These are phyloP conservation scores for Saccharomycopsis sp. DNA, from an alignment of 805 yeast species.

Conservation along the genomic window DNA sequence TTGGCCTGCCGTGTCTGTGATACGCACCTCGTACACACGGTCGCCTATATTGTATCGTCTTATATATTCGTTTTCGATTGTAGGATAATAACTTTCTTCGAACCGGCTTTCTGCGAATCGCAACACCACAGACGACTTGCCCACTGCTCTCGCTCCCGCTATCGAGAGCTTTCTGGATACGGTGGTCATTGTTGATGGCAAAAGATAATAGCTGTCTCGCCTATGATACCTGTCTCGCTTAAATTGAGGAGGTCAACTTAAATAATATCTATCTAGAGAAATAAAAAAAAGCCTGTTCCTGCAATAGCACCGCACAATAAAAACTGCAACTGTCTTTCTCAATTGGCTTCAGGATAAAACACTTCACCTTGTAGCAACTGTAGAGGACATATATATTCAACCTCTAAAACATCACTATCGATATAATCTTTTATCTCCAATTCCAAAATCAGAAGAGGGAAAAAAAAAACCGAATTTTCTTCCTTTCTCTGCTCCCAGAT, in stretches of 20 bases:
- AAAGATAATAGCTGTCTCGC: not conserved
- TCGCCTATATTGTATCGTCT: conserved; percentile 63
- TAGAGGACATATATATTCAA: not conserved
- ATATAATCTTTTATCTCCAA: not conserved
- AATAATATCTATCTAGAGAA: not conserved
- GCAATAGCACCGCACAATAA: not conserved
- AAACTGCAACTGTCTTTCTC: no score
- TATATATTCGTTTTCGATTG: conserved; percentile 79
- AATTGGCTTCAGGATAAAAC: not conserved
- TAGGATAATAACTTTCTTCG: conserved; percentile 84
- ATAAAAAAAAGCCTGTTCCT: not conserved
- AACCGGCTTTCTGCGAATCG: conserved; percentile 85
- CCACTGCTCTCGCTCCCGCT: conserved; percentile 84
- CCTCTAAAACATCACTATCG: not conserved
- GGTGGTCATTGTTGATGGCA: conserved; percentile 20
- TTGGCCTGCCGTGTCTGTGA: conserved; percentile 90
- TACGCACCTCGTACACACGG: conserved; percentile 73
- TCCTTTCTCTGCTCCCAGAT: not conserved
- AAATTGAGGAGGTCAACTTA: not conserved
- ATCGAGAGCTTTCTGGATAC: conserved; percentile 69
- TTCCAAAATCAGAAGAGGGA: not conserved
- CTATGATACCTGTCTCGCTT: not conserved
- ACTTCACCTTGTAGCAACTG: not conserved
- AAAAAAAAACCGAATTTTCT: not conserved
- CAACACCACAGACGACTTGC: conserved; percentile 78